These are phyloP conservation scores for Acanthamoeba sp. DNA, from an alignment of 208 protist genomes.

Conservation along the genomic window DNA sequence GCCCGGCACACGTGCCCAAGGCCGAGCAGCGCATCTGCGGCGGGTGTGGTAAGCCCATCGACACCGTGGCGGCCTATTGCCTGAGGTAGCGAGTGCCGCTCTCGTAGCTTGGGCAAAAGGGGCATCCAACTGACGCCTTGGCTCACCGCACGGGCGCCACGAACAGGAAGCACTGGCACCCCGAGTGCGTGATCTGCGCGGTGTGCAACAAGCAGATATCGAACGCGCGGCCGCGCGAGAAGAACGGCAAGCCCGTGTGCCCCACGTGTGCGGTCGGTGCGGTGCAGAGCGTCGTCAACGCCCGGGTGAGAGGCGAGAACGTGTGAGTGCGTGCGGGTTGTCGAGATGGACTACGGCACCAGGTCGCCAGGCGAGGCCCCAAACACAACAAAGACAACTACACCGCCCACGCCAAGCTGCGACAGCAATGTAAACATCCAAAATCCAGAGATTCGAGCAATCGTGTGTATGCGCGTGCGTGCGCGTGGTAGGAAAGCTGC, in stretches of 20 bases:
- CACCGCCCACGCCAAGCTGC: too few relatives aligned
- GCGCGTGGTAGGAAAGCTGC: too few relatives aligned
- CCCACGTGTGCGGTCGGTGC: not conserved
- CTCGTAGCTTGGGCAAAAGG: too few relatives aligned
- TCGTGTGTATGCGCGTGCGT: too few relatives aligned
- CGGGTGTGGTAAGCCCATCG: not conserved
- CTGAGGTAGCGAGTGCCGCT: not conserved
- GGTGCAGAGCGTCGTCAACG: not conserved
- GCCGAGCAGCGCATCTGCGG: not conserved
- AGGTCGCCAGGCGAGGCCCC: too few relatives aligned
- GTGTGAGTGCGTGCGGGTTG: not conserved
- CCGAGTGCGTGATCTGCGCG: not conserved
- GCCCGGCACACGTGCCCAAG: not conserved
- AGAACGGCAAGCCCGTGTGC: constrained; percentile 8
- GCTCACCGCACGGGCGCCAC: not conserved
- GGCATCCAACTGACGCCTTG: not conserved
- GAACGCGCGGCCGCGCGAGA: not conserved
- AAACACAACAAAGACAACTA: too few relatives aligned
- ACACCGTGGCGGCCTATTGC: not conserved
- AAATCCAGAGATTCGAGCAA: too few relatives aligned
- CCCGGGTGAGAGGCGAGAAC: not conserved
- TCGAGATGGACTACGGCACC: too few relatives aligned
- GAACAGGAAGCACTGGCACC: not conserved
- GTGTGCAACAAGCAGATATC: constrained; percentile 4
- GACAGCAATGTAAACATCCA: too few relatives aligned